Base-by-base conservation (phyloP, 352 stramenopile species). In the Pythium pyrilobum region DNA sequence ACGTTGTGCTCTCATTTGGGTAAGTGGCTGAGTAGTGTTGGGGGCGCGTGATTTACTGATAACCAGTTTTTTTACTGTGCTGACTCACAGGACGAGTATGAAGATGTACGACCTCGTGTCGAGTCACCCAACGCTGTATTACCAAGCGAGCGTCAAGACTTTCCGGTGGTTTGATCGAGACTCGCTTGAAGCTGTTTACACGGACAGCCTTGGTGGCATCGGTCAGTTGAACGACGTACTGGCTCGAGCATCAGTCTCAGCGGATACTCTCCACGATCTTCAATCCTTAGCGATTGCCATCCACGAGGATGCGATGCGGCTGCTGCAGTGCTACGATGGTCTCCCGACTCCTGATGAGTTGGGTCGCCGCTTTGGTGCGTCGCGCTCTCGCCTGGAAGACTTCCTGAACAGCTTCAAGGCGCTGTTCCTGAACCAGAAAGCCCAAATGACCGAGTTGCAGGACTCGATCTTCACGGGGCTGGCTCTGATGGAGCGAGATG, bases 1-100 rank as follows among this genome's bases (percentile, higher is more conserved):
- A 80, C 40, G 34, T 89, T 13, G 67, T 69, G 23, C 42, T 87
- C 0, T 85, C 76, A 10, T 71, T 84, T 25, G 51, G 72, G 76
- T 85, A 52, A 10, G 67, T 65, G 28, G 27, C 2, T 16, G 3
- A 5, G 16, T 46, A 7, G 8, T 13, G 40, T 33, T n/a, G n/a
- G n/a, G n/a, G n/a, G n/a, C n/a, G n/a, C n/a, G n/a, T 31, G 27
- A 49, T 16, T 49, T 2, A 7, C 25, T 49, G 42, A 12, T 36
- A 4, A 5, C 18, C 20, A 31, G 24, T 27, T 44, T 18, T 44
- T 25, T 50, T 4, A 36, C 16, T 42, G 4, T 27, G 9, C 15
- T 15, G 39, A 20, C 48, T 27, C 43, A 13, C 39, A 84, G 74
- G 11, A 60, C 38, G 33, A 58, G 56, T 5, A 45, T 20, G 4